A percentile compares a stretch with the other conserved stretches of the same genome.
phyloP scores from a whole-genome alignment of 75 land plant genomes.

The Sequoiadendron giganteum region DNA sequence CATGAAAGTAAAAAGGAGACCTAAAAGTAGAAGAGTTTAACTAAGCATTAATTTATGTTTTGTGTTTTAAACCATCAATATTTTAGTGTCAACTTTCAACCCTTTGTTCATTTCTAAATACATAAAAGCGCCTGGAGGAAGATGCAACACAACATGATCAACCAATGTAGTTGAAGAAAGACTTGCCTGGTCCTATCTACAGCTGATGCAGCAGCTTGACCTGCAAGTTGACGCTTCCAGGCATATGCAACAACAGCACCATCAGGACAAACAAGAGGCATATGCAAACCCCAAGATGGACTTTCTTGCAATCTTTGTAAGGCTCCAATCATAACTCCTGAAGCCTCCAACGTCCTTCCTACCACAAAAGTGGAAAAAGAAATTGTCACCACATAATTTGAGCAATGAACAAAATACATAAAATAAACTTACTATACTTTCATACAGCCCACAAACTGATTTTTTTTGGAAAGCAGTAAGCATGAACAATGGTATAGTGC shows the following conservation, averaged over 20 bases:
- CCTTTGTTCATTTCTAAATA: neutral
- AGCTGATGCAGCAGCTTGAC: conserved; percentile 99
- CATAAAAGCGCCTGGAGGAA: neutral
- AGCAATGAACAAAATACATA: neutral
- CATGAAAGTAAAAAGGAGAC: neutral
- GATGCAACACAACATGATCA: neutral
- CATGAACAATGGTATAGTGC: neutral
- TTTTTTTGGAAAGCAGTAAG: neutral
- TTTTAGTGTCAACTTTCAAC: neutral
- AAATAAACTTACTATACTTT: neutral
- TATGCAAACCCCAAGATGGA: conserved; percentile 88
- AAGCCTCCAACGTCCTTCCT: conserved; percentile 84
- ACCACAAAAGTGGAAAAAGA: conserved; percentile 11
- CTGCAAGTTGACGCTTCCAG: conserved; percentile 99
- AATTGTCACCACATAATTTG: neutral
- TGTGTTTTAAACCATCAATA: neutral
- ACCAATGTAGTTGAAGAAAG: neutral
- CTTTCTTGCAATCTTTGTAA: conserved; percentile 65
- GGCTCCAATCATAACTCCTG: conserved; percentile 84
- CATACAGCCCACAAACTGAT: neutral
- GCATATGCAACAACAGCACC: conserved; percentile 98
- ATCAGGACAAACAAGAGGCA: conserved; percentile 96
- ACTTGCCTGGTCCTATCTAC: conserved; percentile 91
- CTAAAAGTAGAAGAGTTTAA: neutral
- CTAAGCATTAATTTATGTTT: neutral